These are phyloP conservation scores for Puya raimondii DNA, from an alignment of 176 grass and related monocot species.

Conservation along the genomic window DNA sequence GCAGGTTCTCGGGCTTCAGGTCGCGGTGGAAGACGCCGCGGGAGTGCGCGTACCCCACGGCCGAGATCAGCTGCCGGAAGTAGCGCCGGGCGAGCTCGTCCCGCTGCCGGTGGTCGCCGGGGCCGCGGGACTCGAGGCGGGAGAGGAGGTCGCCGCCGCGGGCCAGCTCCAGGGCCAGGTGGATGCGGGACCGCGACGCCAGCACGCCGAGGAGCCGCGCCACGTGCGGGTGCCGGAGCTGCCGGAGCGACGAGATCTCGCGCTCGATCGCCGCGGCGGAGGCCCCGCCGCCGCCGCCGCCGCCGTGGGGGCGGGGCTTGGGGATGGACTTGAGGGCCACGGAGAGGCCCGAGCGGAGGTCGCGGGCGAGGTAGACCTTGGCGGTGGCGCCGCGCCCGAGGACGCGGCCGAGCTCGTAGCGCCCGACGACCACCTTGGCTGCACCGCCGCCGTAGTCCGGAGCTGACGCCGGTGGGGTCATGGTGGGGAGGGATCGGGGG, in stretches of 20 bases:
- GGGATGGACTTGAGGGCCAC: slow-evolving; percentile 82
- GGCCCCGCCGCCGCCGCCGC: background rate
- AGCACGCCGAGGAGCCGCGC: slow-evolving; percentile 63
- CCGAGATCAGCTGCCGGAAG: slow-evolving; percentile 69
- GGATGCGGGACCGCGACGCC: slow-evolving; percentile 49
- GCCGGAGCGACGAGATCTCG: slow-evolving; percentile 50
- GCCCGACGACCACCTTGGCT: slow-evolving; percentile 28
- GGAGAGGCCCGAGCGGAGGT: slow-evolving; percentile 38
- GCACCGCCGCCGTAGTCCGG: background rate
- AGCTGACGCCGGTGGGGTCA: background rate
- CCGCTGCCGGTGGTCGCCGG: background rate
- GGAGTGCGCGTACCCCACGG: slow-evolving; percentile 63
- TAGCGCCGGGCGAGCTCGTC: slow-evolving; percentile 47
- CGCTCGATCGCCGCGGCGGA: slow-evolving; percentile 13
- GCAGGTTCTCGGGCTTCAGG: slow-evolving; percentile 20
- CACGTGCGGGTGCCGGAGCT: slow-evolving; percentile 64
- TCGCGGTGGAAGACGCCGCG: slow-evolving; percentile 28
- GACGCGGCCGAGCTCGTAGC: slow-evolving; percentile 57
- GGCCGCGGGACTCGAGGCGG: slow-evolving; percentile 34
- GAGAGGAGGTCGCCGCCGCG: slow-evolving; percentile 60
- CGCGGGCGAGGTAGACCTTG: slow-evolving; percentile 70
- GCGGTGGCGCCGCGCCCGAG: slow-evolving; percentile 87
- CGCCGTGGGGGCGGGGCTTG: slow-evolving; percentile 27
- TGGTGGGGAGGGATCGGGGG: too few relatives aligned
- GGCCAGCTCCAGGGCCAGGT: slow-evolving; percentile 78